A percentile compares a stretch with the other conserved stretches of the same genome.
Conservation (phyloP, 2,329 filamentous ascomycete species). For the Aspergillus sp. region DNA sequence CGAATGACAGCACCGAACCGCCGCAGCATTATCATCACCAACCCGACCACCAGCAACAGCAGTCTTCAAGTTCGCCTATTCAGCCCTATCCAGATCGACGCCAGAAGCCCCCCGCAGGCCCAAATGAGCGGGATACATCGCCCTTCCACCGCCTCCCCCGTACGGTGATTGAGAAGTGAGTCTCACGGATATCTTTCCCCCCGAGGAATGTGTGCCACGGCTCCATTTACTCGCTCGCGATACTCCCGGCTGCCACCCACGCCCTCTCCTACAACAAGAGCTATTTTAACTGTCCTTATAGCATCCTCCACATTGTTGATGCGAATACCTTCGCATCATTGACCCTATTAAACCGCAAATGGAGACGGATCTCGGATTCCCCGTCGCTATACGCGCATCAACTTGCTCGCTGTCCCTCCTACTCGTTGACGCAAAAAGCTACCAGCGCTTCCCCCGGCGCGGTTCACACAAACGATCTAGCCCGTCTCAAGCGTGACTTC, state of each 20-base stretch:
- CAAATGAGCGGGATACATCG: conserved; percentile 9
- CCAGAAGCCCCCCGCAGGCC: conserved; percentile 2
- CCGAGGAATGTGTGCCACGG: not conserved
- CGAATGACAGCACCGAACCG: conserved; percentile 8
- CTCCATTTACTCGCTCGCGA: not conserved
- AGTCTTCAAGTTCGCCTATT: not conserved
- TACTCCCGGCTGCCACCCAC: not conserved
- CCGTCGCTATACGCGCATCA: conserved; percentile 48
- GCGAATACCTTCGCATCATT: conserved; percentile 49
- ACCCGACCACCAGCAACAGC: not conserved
- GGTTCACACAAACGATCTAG: conserved; percentile 50
- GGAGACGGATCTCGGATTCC: conserved; percentile 44
- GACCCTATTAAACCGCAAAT: conserved; percentile 44
- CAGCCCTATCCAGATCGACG: conserved; percentile 9
- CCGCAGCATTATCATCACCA: not conserved
- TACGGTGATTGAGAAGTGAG: conserved; percentile 31
- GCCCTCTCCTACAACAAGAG: not conserved
- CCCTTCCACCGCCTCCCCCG: conserved; percentile 26
- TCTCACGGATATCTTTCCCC: conserved; percentile 6
- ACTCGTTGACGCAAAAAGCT: conserved; percentile 36
- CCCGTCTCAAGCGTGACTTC: conserved; percentile 64
- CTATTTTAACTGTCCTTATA: conserved; percentile 27
- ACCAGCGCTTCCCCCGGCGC: conserved; percentile 22
- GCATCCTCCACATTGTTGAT: conserved; percentile 48
- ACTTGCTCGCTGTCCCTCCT: conserved; percentile 44